phyloP scores from a whole-genome alignment of 768 basidiomycete species.

The Hypholoma fasciculare region DNA sequence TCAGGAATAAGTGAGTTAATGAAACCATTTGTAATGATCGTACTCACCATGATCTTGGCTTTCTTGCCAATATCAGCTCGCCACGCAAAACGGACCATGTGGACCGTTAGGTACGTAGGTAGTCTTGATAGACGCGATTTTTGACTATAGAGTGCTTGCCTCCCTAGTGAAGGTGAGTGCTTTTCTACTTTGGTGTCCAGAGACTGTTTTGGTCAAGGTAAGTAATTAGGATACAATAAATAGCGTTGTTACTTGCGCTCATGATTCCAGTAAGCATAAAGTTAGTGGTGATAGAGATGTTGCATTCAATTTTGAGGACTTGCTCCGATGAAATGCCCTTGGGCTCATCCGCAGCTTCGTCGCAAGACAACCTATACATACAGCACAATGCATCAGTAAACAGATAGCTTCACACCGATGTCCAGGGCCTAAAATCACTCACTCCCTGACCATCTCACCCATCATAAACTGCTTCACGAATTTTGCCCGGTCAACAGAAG shows the following conservation, averaged over 20 bases:
- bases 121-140: constrained; percentile 80
- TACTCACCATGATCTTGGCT: constrained; percentile 90
- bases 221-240: background rate
- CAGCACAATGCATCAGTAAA: background rate
- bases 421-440: constrained; percentile 12
- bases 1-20: background rate
- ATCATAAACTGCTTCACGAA: constrained; percentile 84
- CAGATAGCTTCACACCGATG: background rate
- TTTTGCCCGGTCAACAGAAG: constrained; percentile 38
- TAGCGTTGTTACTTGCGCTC: constrained; percentile 47
- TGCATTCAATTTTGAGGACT: constrained; percentile 90
- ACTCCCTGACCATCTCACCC: constrained; percentile 77
- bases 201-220: constrained; percentile 45
- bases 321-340: constrained; percentile 63
- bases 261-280: constrained; percentile 85
- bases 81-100: constrained; percentile 98
- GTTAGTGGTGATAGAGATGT: constrained; percentile 85
- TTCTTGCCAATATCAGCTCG: constrained; percentile 87
- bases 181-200: constrained; percentile 89
- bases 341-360: constrained; percentile 81
- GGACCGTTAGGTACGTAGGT: constrained; percentile 83
- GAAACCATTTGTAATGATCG: background rate
- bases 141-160: constrained; percentile 81
- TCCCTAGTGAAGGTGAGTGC: constrained; percentile 72
- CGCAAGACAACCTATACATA: constrained; percentile 64